Percentiles rank a stretch among this genome's conserved stretches.
Conservation (phyloP, 345 rosid species). For the Eucalyptus regnans region DNA sequence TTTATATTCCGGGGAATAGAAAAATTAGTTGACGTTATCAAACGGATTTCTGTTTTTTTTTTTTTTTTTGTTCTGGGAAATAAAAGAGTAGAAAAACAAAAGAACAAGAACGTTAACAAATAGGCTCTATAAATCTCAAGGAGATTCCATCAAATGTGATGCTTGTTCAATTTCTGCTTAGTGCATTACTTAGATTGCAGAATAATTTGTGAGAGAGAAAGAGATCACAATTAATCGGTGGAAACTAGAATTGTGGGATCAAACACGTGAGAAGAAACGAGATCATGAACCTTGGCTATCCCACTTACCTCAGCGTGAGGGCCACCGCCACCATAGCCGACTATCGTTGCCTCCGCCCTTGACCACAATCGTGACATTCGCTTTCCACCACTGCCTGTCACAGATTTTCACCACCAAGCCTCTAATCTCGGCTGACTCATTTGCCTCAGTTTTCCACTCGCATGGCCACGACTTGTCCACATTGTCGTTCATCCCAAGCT, state of each 20-base stretch:
- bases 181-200: not conserved
- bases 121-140: not conserved
- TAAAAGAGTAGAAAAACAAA: no score
- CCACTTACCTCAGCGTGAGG: not conserved
- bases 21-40: no score
- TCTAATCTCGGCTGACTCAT: not conserved
- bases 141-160: not conserved
- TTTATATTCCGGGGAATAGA: no score
- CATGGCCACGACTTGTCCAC: not conserved
- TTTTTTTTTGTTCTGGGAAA: no score
- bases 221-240: not conserved
- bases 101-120: no score
- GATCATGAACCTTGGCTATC: not conserved
- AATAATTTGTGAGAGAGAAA: not conserved
- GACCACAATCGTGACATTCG: not conserved
- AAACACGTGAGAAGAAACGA: not conserved
- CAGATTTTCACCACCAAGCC: not conserved
- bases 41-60: no score
- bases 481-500: not conserved
- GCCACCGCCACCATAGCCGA: not conserved
- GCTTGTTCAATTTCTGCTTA: not conserved
- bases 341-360: not conserved
- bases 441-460: not conserved
- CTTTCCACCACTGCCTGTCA: not conserved
- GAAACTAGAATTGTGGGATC: not conserved